Conservation (phyloP, 768 basidiomycete species). For the Lactifluus rugatus region DNA sequence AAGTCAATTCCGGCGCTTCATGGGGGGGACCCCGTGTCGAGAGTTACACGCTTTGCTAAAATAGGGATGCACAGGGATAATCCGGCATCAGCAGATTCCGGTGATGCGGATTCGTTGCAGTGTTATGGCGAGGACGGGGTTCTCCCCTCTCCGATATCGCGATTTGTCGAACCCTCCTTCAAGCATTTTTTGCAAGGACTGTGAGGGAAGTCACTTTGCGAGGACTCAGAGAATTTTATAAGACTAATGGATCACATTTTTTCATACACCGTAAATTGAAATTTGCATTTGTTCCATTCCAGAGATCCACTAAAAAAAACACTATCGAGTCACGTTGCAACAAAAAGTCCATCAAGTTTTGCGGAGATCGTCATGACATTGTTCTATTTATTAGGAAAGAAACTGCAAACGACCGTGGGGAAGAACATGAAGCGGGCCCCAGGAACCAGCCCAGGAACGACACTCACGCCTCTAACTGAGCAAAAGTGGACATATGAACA, state of each 20-base stretch:
- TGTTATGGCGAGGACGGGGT: background rate
- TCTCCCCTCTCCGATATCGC: background rate
- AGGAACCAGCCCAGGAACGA: background rate
- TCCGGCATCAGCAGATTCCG: background rate
- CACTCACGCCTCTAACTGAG: background rate
- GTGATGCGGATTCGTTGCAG: background rate
- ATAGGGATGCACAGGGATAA: background rate
- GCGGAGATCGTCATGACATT: background rate
- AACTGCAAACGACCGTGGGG: background rate
- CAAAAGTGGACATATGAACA: background rate
- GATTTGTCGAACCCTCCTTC: background rate
- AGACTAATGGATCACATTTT: background rate
- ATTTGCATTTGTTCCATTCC: background rate
- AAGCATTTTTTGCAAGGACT: background rate
- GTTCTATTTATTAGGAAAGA: background rate
- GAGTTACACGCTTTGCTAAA: background rate
- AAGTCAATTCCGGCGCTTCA: background rate
- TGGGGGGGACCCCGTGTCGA: background rate
- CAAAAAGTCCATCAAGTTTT: background rate
- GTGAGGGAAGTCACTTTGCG: background rate
- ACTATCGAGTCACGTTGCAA: background rate
- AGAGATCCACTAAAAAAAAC: background rate
- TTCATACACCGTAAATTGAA: background rate
- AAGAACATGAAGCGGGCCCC: background rate
- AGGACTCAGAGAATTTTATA: background rate